Conservation (phyloP, 768 basidiomycete genomes). For the Suillus variegatus region DNA sequence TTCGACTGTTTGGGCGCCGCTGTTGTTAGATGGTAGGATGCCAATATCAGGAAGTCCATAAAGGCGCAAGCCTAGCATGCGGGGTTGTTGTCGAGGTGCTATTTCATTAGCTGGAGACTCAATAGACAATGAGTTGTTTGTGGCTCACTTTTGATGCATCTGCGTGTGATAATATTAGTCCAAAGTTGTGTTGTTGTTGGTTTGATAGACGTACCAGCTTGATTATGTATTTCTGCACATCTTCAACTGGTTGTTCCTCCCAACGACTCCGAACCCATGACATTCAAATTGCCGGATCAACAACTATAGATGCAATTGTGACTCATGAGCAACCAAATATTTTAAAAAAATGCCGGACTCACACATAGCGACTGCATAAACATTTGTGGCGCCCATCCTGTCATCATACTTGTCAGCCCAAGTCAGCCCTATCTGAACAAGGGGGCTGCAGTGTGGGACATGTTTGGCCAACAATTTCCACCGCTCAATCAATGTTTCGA, state of each 20-base stretch:
- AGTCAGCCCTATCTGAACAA: slow-evolving; percentile 3
- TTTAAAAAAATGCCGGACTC: neutral
- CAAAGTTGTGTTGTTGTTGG: neutral
- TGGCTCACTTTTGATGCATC: neutral
- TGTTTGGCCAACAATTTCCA: neutral
- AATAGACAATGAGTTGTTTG: neutral
- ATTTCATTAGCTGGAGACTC: neutral
- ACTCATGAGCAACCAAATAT: neutral
- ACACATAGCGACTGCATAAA: neutral
- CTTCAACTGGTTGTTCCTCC: neutral
- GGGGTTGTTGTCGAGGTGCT: neutral
- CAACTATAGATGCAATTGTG: slow-evolving; percentile 2
- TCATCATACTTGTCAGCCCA: neutral
- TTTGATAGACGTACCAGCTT: neutral
- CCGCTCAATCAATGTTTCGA: neutral
- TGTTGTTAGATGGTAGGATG: neutral
- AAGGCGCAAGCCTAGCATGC: neutral
- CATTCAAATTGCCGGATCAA: neutral
- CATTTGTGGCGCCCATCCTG: neutral
- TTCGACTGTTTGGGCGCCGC: neutral
- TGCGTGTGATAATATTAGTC: neutral
- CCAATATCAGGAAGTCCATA: neutral
- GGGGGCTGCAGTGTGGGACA: neutral
- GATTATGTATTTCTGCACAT: neutral
- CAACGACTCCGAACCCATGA: neutral